Conservation (phyloP, 129 eudicot species). For the Arctium minus region DNA sequence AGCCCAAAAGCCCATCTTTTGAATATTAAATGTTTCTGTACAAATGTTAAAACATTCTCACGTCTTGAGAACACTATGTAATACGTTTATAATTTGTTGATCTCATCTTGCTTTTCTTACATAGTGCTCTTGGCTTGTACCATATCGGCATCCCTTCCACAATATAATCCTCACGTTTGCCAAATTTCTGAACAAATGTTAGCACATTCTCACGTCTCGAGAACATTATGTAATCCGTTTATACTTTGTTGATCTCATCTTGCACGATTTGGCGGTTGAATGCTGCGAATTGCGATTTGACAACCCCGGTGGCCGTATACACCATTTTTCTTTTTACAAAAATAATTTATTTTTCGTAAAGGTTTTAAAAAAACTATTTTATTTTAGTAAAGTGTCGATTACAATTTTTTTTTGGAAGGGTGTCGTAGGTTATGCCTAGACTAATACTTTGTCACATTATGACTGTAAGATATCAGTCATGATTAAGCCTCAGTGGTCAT, state of each 20-base stretch:
- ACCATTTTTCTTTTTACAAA: no score
- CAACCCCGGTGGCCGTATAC: neutral
- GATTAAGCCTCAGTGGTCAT: no score
- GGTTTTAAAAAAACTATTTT: no score
- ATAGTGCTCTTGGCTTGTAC: slow-evolving; percentile 39
- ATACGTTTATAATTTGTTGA: slow-evolving; percentile 38
- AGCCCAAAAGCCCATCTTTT: no score
- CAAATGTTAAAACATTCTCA: no score
- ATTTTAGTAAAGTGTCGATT: no score
- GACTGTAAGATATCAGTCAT: no score
- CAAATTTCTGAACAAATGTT: slow-evolving; percentile 54
- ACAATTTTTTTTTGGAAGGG: no score
- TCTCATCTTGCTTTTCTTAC: slow-evolving; percentile 36
- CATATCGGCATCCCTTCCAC: slow-evolving; percentile 71
- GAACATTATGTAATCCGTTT: slow-evolving; percentile 54
- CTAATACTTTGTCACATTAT: no score
- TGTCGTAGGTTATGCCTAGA: no score
- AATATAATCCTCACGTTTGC: slow-evolving; percentile 51
- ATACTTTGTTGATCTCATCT: slow-evolving; percentile 37
- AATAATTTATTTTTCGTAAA: neutral
- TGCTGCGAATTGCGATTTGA: slow-evolving; percentile 18
- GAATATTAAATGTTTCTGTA: no score
- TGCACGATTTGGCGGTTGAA: slow-evolving; percentile 29
- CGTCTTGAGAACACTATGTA: slow-evolving; percentile 66
- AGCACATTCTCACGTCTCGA: slow-evolving; percentile 73